Percentiles rank a stretch among this genome's conserved stretches.
phyloP scores from a whole-genome alignment of 2,329 filamentous ascomycete genomes.

The Tothia fuscella region DNA sequence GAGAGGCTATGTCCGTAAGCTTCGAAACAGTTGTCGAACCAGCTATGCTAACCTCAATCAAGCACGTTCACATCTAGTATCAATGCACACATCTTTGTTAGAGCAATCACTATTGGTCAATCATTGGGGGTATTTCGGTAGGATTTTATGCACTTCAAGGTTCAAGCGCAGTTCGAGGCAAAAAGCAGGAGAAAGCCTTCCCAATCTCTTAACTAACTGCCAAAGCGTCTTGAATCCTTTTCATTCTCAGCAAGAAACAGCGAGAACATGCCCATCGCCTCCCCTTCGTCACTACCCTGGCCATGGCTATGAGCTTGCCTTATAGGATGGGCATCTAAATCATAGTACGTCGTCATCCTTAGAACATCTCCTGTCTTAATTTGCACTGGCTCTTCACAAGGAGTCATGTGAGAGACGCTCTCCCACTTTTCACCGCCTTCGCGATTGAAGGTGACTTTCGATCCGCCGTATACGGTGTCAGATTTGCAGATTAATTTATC shows the following conservation, averaged over 20 bases:
- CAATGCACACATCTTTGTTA: no score
- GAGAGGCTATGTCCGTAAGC: no score
- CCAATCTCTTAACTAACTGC: no score
- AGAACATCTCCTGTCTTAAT: slow-evolving; percentile 7
- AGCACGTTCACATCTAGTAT: no score
- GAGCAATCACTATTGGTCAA: no score
- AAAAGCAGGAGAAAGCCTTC: no score
- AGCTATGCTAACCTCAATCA: no score
- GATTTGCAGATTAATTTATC: not conserved
- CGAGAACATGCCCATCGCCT: not conserved
- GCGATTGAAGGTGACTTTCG: not conserved
- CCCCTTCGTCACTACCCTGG: not conserved
- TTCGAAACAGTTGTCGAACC: no score
- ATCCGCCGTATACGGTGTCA: slow-evolving; percentile 1
- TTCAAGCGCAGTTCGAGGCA: no score
- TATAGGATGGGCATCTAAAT: slow-evolving; percentile 1
- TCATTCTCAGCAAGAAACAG: not conserved
- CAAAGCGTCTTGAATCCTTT: no score
- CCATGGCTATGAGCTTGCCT: slow-evolving; percentile 3
- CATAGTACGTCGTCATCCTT: slow-evolving; percentile 3
- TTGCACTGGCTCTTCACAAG: slow-evolving; percentile 1
- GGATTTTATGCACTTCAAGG: no score
- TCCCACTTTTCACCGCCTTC: slow-evolving; percentile 5
- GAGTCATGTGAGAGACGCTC: slow-evolving; percentile 1
- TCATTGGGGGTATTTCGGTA: no score